Evolutionary conservation across 2,329 filamentous ascomycete species (phyloP).

Genomic region (Fusarium nanum): DNA sequence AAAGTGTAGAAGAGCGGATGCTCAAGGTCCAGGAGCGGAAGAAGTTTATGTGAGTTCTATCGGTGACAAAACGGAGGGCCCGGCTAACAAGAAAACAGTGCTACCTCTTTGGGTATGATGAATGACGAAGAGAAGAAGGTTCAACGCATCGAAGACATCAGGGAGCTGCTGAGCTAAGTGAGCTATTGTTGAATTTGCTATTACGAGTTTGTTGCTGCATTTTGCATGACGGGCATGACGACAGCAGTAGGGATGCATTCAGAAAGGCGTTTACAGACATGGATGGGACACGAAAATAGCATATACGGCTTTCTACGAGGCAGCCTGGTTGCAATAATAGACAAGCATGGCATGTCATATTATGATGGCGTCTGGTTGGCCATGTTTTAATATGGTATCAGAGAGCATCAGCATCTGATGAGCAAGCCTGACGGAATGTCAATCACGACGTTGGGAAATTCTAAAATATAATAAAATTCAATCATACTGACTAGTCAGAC

Average conservation of each 20-base stretch:
- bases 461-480: constrained; percentile 8
- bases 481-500: constrained; percentile 34
- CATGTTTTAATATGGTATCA: constrained; percentile 29
- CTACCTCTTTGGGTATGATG: constrained; percentile 95
- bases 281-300: constrained; percentile 17
- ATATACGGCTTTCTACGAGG: constrained; percentile 19
- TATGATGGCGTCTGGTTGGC: constrained; percentile 19
- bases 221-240: not conserved
- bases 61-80: not conserved
- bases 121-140: constrained; percentile 91
- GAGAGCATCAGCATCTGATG: constrained; percentile 32
- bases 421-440: constrained; percentile 35
- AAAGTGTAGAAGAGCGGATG: constrained; percentile 96
- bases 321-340: constrained; percentile 15
- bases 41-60: constrained; percentile 84
- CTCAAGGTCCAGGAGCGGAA: constrained; percentile 92
- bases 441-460: constrained; percentile 31
- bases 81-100: constrained; percentile 63
- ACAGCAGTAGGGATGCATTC: constrained; percentile 11
- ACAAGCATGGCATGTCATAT: constrained; percentile 1
- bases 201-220: constrained; percentile 2
- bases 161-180: constrained; percentile 78
- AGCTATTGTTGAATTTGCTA: not conserved
- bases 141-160: constrained; percentile 92
- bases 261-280: constrained; percentile 29